Conservation (phyloP, 2,329 filamentous ascomycete genomes). For the Epichloe gansuensis region DNA sequence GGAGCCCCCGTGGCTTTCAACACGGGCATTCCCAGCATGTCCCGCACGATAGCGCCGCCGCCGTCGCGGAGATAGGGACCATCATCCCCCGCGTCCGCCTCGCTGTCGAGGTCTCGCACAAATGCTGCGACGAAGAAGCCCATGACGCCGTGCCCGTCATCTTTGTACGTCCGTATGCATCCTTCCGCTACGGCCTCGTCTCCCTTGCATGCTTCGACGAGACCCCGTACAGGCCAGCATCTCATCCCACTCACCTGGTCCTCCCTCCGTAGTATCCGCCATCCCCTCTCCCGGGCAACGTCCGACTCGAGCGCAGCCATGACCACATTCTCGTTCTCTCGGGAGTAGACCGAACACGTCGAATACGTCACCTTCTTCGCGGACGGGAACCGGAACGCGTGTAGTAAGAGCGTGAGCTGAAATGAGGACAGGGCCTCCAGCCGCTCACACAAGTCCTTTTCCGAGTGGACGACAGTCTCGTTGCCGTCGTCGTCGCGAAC, state of each 20-base stretch:
- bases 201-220: slow-evolving; percentile 33
- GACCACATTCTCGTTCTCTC: slow-evolving; percentile 85
- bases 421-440: slow-evolving; percentile 66
- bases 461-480: slow-evolving; percentile 36
- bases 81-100: slow-evolving; percentile 21
- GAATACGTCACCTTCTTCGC: slow-evolving; percentile 76
- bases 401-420: slow-evolving; percentile 68
- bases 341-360: slow-evolving; percentile 76
- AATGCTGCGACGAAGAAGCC: slow-evolving; percentile 94
- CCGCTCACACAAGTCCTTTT: slow-evolving; percentile 47
- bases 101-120: slow-evolving; percentile 25
- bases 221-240: slow-evolving; percentile 59
- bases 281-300: slow-evolving; percentile 53
- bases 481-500: slow-evolving; percentile 47
- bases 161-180: slow-evolving; percentile 72
- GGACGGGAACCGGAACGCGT: slow-evolving; percentile 70
- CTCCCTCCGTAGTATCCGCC: slow-evolving; percentile 59
- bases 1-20: slow-evolving; percentile 22
- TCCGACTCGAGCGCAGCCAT: slow-evolving; percentile 54
- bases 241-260: slow-evolving; percentile 66
- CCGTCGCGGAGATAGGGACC: slow-evolving; percentile 43
- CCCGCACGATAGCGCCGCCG: slow-evolving; percentile 36
- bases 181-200: slow-evolving; percentile 49
- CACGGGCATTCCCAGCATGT: slow-evolving; percentile 26
- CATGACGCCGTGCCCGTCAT: slow-evolving; percentile 73